Evolutionary conservation across 2,329 filamentous ascomycete species (phyloP), one percentile per base, ranked within the genome.

Genomic region (Cladosporium sp.): DNA sequence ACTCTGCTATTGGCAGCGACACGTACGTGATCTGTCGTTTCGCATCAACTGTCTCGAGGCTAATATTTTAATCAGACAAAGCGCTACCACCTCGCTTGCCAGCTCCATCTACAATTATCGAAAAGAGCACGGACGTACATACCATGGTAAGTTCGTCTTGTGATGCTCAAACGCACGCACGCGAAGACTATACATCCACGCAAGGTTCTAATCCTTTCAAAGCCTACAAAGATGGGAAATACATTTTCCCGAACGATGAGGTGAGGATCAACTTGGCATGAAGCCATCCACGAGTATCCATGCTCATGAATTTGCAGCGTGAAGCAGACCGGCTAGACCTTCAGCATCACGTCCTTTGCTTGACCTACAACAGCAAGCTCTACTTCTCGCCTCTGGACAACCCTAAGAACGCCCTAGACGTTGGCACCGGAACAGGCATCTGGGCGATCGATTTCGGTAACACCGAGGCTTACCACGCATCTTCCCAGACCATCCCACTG

Each of bases 371-470:
- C 34, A 73, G 74, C 45, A 68, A 69, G 38, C 68, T 79, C 4
- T 71, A 71, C 58, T 66, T 74, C 11, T 72, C 75, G 6, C 76
- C 77, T 3, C 61, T 77, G 10, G 59, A 66, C 2, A 62, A 69
- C 5, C 70, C 72, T 1, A 68, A 67, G 37, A 66, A 70, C 18
- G 72, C 74, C 16, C 67, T 80, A 5, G 78, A 80, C 60, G 63
- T 79, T 14, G 77, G 77, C 3, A 79, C 76, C 0, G 77, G 76
- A 11, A 78, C 74, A 3, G 76, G 76, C 7, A 71, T 80, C 40
- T 84, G 81, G 81, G 79, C 80, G 2, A 74, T 81, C n/a, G 72
- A 77, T 38, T 74, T 77, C 57, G 73, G 71, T 69, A 54, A 54
- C 35, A 16, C 9, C 4, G 22, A 28, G 22, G 5, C 22, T 31